phyloP scores from a whole-genome alignment of 257 asterid genomes.

The Handroanthus guayacan region DNA sequence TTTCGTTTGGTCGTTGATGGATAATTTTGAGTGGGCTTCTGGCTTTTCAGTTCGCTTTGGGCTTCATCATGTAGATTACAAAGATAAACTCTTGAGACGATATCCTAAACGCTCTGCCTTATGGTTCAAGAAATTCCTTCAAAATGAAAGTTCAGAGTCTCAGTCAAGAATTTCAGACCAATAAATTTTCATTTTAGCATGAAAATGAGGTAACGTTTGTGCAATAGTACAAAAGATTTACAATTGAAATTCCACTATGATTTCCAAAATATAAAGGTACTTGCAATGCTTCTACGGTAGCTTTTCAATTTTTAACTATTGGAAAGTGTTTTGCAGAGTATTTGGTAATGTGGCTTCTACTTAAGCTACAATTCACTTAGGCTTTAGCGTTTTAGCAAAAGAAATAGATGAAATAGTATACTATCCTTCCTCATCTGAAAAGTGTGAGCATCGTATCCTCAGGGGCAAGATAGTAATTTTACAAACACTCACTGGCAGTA shows the following conservation, averaged over 20 bases:
- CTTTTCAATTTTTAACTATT: too few species aligned
- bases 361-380: too few species aligned
- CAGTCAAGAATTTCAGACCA: constrained; percentile 27
- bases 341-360: too few species aligned
- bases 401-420: too few species aligned
- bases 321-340: too few species aligned
- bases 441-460: too few species aligned
- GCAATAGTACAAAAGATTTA: background rate
- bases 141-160: constrained; percentile 7
- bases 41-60: constrained; percentile 61
- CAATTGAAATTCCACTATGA: background rate
- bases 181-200: constrained; percentile 5
- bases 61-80: constrained; percentile 52
- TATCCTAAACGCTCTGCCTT: constrained; percentile 54
- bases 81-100: constrained; percentile 40
- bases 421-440: too few species aligned
- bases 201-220: background rate
- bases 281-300: too few species aligned
- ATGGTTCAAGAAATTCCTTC: constrained; percentile 49
- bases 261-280: background rate
- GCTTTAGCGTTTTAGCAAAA: too few species aligned
- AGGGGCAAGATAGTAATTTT: too few species aligned
- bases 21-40: constrained; percentile 58
- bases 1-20: constrained; percentile 63
- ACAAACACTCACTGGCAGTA: too few species aligned